Base-by-base conservation (phyloP, 2,329 filamentous ascomycete genomes). In the Penicillium vulpinum region DNA sequence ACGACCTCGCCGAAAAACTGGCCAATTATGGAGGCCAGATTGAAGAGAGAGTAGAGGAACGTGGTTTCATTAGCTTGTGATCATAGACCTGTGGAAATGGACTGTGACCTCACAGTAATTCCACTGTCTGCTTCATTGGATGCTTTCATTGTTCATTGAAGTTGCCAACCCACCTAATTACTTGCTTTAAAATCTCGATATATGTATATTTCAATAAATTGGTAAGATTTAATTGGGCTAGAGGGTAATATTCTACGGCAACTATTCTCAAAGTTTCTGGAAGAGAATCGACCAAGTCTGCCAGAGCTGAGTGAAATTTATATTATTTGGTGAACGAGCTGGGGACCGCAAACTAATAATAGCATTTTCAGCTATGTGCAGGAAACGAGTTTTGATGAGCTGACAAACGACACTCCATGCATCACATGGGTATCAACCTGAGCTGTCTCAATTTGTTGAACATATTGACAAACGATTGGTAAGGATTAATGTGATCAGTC, bases 401-500 rank as follows among this genome's bases (percentile, higher is more conserved):
- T 39, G 16, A 39, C 15, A 39, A 18, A 18, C n/a, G 16, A 5
- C 36, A 21, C 9, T 21, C 18, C 16, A 39, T 21, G 9, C 8
- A 21, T 39, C 18, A 39, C 36, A 16, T 41, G 15, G 76, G 77
- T 22, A 80, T 65, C 78, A 81, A 78, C 45, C 73, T 73, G 48
- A 80, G 63, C 36, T 70, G 69, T 11, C 63, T 72, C 66, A 80
- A 75, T 47, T 80, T 75, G 2, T 67, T 61, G 52, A 79, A 71
- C 6, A 77, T 75, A 60, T 77, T 69, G 33, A 69, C 70, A 28
- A 81, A 71, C 35, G 74, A 75, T 55, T 81, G 77, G 22, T 70
- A 63, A 2, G 76, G 77, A 57, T 81, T 78, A 5, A 81, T 77
- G 59, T 76, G 75, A 0, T 79, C 79, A 57, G 74, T 74, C 73